Evolutionary conservation across 2,329 filamentous ascomycete genomes (phyloP).

Genomic region (Calonectria crousiana): DNA sequence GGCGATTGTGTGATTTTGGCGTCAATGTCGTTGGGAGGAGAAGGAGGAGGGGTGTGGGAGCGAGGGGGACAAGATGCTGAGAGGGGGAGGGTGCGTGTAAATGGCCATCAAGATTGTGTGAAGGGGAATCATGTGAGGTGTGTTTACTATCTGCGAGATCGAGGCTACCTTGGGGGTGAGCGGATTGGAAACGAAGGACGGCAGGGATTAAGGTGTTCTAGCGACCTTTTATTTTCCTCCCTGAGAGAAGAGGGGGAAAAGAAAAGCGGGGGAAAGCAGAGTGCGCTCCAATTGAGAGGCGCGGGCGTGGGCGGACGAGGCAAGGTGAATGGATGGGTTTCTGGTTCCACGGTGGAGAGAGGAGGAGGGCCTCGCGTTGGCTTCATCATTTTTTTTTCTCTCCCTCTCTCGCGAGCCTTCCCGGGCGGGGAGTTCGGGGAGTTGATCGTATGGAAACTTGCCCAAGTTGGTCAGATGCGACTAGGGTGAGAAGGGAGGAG

Average conservation of each 20-base stretch:
- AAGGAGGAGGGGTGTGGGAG: neutral
- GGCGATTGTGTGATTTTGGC: constrained; percentile 46
- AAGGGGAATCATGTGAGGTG: constrained; percentile 37
- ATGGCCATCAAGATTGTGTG: neutral
- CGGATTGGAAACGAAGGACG: constrained; percentile 19
- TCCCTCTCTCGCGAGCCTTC: neutral
- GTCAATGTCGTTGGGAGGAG: constrained; percentile 34
- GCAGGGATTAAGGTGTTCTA: constrained; percentile 26
- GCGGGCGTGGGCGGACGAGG: neutral
- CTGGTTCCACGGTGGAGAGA: neutral
- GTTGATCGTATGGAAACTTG: neutral
- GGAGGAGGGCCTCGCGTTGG: neutral
- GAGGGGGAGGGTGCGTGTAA: neutral
- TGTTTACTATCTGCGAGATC: constrained; percentile 15
- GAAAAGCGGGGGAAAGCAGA: neutral
- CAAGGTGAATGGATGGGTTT: neutral
- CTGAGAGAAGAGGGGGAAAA: neutral
- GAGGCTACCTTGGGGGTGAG: constrained; percentile 32
- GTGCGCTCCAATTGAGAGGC: neutral
- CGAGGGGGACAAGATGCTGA: neutral
- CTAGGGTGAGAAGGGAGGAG: neutral
- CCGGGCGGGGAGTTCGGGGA: constrained; percentile 27
- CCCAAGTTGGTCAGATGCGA: neutral
- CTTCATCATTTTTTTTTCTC: neutral
- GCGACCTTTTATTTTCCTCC: neutral